Evolutionary conservation across 352 stramenopile genomes (phyloP).

Genomic region (Phytophthora rubi): DNA sequence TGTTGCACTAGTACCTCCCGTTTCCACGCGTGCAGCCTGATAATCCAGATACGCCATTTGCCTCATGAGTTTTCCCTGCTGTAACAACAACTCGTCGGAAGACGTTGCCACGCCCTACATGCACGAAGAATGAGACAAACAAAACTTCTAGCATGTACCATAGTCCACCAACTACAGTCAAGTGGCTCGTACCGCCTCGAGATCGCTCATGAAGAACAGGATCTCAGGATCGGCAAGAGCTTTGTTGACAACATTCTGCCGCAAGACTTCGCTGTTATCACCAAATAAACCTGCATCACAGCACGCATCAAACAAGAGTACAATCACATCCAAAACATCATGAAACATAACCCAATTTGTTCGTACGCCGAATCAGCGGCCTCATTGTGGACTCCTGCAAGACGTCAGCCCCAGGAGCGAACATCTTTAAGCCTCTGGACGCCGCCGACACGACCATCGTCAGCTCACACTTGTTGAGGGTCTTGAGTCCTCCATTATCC

Average conservation of each 20-base stretch:
- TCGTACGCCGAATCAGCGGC: slow-evolving; percentile 57
- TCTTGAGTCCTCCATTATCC: slow-evolving; percentile 67
- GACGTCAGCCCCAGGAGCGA: slow-evolving; percentile 46
- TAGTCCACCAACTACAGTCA: not conserved
- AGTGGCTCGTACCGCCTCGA: slow-evolving; percentile 50
- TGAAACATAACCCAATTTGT: not conserved
- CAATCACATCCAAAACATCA: not conserved
- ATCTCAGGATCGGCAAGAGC: slow-evolving; percentile 73
- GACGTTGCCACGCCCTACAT: slow-evolving; percentile 53
- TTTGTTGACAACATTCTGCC: slow-evolving; percentile 53
- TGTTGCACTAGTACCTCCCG: slow-evolving; percentile 19
- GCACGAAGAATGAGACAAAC: slow-evolving; percentile 11
- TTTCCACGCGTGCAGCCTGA: slow-evolving; percentile 37
- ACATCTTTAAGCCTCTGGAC: slow-evolving; percentile 57
- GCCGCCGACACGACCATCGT: slow-evolving; percentile 60
- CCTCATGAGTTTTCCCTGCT: slow-evolving; percentile 55
- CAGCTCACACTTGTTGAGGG: slow-evolving; percentile 67
- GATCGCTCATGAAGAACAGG: slow-evolving; percentile 81
- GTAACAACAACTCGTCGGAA: slow-evolving; percentile 48
- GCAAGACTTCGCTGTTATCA: slow-evolving; percentile 45
- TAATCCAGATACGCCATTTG: slow-evolving; percentile 54
- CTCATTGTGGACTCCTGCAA: slow-evolving; percentile 40
- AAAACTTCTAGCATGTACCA: not conserved
- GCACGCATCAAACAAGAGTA: not conserved
- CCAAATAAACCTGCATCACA: slow-evolving; percentile 53